Evolutionary conservation across 2,329 filamentous ascomycete species (phyloP), one percentile per base, ranked within the genome.

Genomic region (Phaeophleospora eucalypticola): DNA sequence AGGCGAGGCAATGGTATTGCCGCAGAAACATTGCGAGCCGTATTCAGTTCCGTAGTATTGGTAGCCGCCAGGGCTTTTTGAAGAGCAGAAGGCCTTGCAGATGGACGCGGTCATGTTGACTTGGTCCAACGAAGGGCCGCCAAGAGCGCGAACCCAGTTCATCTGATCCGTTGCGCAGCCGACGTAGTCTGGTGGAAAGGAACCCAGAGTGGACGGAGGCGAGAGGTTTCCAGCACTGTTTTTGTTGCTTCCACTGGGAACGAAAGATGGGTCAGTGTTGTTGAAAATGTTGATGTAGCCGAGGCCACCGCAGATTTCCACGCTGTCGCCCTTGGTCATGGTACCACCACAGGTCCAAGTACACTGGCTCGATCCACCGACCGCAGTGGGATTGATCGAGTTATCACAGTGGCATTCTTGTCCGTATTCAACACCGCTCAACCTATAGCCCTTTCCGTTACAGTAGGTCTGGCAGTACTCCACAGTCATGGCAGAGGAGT

Each of bases 341-440:
- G 59, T 63, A 16, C 58, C 60, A 27, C 59, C 61, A 18, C 59
- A 58, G 34, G 54, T 56, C 53, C 58, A 61, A 6, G 57, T 58
- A 35, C 58, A 59, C 15, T 49, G 37, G 4, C 45, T 45, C 17
- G 48, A 39, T 32, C 51, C 53, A 21, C 49, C 48, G 21, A 58
- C 39, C 24, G 56, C 48, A 4, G 58, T 57, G 0, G 60, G 58
- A 43, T 63, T 63, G 53, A 68, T 53, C 29, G 45, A 45, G 36
- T 65, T 62, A 46, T 62, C 64, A 48, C 65, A 66, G 41, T 60
- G 58, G 48, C 65, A 68, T 44, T 68, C 60, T 21, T 59, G 50
- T 3, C 56, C 55, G 35, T 61, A 65, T 43, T 68, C 64, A 2
- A 65, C 51, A 14, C 65, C 65, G 17, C 56, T 57, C 29, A 61